Evolutionary conservation across 2,329 filamentous ascomycete genomes (phyloP), one percentile per base, ranked within the genome.

Genomic region (Trichoderma koningii): DNA sequence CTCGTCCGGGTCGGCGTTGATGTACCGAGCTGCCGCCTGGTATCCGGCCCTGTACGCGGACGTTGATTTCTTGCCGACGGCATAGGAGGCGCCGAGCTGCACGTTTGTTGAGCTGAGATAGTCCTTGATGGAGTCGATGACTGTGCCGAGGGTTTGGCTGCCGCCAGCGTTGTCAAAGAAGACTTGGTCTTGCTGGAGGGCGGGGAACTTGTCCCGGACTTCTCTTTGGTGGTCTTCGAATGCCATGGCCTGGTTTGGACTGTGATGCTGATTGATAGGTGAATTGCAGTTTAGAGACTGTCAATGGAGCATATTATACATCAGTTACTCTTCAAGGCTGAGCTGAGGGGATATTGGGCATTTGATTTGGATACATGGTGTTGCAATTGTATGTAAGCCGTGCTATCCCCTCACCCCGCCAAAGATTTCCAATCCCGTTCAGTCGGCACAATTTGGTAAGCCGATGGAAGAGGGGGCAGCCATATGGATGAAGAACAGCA

Each of bases 101-200:
- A 93, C 90, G 69, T 93, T 93, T 67, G 82, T 88, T 30, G 82
- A 82, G 44, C 82, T 79, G 9, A 93, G 81, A 70, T 93, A 93
- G 26, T 86, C 80, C 1, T 80, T 80, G 63, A 93, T 87, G 1
- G 84, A 83, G 63, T 89, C 83, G 65, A 89, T 86, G 17, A 91
- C 91, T 17, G 82, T 79, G 28, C 84, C 85, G 3, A 93, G 77
- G 1, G 86, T 82, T 71, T 93, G 90, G 72, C 87, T 91, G 44
- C 90, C 90, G 19, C 90, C 90, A 12, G 89, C 91, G 73, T 93
- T 93, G 73, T 94, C 90, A 69, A 93, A 84, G 73, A 85, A 92
- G 56, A 93, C 81, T 71, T 92, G 89, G 53, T 87, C 80, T 66
- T 87, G 82, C 47, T 82, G 76, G 45, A 93, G 76, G 15, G 89